Base-by-base conservation (phyloP, 2,329 filamentous ascomycete genomes). In the Diaporthe citri region DNA sequence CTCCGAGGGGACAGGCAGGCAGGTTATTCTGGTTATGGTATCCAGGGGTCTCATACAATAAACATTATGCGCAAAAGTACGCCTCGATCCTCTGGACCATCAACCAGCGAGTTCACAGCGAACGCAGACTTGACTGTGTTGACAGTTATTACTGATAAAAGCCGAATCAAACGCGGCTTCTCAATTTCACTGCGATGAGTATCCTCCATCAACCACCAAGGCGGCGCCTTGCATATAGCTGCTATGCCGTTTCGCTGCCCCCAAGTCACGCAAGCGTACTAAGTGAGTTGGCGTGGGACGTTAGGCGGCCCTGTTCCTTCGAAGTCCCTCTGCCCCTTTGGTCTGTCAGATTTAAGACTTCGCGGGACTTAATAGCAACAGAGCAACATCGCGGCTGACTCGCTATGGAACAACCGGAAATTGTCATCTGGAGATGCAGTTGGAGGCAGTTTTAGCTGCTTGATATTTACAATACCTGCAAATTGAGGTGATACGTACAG, bases 211-310 rank as follows among this genome's bases (percentile, higher is more conserved):
- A 20, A 85, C 85, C 2, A 89, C 80, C 64, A 90, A 76, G 7
- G 82, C 82, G 22, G 85, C 82, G 0, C 88, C 89, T 69, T 87
- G 85, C 80, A 90, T 87, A 78, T 85, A 90, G 73, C 88, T 90
- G 73, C 12, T 17, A 2, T 28, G 62, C 43, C 5, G n/a, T 28
- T 28, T 8, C 39, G 36, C 39, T 28, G 13, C 3, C n/a, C 15
- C 20, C 57, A 60, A n/a, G 13, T 43, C 25, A 17, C 39, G 28
- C 59, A 28, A 43, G n/a, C 25, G 59, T 22, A 5, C n/a, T 20
- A 28, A 28, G 22, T 9, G n/a, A 41, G 22, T 43, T 25, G n/a
- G 57, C 13, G 36, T 39, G 17, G 12, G 34, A 41, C 7, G 9
- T 28, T 41, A 17, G n/a, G 36, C 34, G 12, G n/a, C n/a, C n/a